Evolutionary conservation across 441 rosid genomes (phyloP).

Genomic region (Erodium moschatum): DNA sequence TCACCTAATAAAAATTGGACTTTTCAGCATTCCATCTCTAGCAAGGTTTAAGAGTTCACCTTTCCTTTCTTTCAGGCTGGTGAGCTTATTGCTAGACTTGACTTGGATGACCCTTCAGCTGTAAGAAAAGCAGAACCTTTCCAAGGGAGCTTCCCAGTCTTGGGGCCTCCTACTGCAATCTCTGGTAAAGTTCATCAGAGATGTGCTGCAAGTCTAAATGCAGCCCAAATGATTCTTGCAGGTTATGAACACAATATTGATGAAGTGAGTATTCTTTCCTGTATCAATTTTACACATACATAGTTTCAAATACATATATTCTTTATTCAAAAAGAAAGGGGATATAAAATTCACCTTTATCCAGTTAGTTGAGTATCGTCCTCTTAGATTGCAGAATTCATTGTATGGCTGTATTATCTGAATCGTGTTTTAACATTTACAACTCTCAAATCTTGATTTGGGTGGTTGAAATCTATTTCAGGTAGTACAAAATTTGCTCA

Average conservation of each 20-base stretch:
- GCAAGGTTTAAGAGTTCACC: conserved; percentile 15
- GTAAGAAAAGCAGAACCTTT: conserved; percentile 98
- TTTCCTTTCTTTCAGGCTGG: conserved; percentile 57
- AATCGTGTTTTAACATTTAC: background rate
- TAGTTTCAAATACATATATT: background rate
- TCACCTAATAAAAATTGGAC: conserved; percentile 15
- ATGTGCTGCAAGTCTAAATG: conserved; percentile 92
- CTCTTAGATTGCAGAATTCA: background rate
- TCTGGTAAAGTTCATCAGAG: conserved; percentile 98
- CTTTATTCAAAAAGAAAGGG: background rate
- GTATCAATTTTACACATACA: conserved; percentile 13
- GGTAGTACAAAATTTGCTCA: conserved; percentile 91
- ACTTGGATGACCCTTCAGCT: conserved; percentile 98
- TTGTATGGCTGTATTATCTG: background rate
- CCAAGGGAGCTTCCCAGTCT: conserved; percentile 76
- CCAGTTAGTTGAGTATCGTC: background rate
- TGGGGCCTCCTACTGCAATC: conserved; percentile 94
- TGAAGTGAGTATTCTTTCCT: conserved; percentile 47
- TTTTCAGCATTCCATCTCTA: background rate
- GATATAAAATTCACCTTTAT: conserved; percentile 13
- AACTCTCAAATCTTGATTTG: conserved; percentile 13
- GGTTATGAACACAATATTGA: conserved; percentile 93
- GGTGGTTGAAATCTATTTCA: conserved; percentile 30
- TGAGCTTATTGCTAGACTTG: conserved; percentile 94
- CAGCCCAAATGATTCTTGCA: conserved; percentile 97